Conservation (phyloP, 139 green algal genomes). For the Chlorella vulgaris region DNA sequence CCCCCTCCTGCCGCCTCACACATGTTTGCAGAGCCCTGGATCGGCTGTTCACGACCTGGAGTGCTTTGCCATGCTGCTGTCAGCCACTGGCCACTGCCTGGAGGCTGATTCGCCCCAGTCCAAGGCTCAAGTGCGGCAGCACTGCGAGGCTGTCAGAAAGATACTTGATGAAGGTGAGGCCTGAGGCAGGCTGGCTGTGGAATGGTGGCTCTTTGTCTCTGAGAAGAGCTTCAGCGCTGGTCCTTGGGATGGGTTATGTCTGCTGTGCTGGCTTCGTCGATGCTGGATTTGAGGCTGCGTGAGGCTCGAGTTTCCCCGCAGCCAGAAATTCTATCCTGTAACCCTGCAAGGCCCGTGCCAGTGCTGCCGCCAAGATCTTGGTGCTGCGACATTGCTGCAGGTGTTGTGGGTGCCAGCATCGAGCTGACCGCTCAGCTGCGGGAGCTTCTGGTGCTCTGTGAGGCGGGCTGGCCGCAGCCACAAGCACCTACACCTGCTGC, state of each 20-base stretch:
- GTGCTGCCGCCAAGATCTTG: no score
- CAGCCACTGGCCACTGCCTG: neutral
- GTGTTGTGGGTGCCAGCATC: no score
- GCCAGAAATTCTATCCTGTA: no score
- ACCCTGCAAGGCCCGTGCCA: no score
- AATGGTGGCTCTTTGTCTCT: neutral
- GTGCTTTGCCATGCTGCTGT: conserved; percentile 7
- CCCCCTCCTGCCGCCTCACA: neutral
- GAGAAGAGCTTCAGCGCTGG: no score
- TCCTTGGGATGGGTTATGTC: no score
- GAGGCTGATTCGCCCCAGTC: neutral
- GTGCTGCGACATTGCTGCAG: neutral
- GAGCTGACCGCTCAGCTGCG: neutral
- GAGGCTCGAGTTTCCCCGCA: no score
- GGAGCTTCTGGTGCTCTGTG: neutral
- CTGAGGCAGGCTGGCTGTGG: neutral
- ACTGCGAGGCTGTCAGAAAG: neutral
- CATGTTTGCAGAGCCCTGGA: neutral
- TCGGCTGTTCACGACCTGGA: neutral
- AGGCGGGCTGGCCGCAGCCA: neutral
- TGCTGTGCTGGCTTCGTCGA: no score
- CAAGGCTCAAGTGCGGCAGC: neutral
- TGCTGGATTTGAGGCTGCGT: no score
- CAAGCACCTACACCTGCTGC: no score
- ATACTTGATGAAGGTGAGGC: neutral